These are phyloP conservation scores for Kwoniella sp. DNA, from an alignment of 768 basidiomycete genomes.

Conservation along the genomic window DNA sequence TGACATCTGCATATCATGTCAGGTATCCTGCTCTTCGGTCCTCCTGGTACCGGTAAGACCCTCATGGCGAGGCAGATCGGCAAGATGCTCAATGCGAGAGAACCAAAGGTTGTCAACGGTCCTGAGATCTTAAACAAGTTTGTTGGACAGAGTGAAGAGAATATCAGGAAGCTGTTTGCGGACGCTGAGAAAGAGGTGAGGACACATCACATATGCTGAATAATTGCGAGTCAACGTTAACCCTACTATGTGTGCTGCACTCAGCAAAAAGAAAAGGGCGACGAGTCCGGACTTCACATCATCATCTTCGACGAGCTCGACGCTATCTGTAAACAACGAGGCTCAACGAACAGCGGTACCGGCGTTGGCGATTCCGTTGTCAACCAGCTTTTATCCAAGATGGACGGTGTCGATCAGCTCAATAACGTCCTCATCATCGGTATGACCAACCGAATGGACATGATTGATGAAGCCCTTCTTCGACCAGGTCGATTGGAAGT, in stretches of 20 bases:
- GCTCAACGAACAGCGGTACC: conserved; percentile 83
- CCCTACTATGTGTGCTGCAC: too few relatives aligned
- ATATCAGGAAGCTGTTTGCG: conserved; percentile 93
- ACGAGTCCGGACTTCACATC: conserved; percentile 95
- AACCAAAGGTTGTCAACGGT: conserved; percentile 97
- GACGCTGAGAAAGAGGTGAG: conserved; percentile 95
- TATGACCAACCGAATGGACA: conserved; percentile 97
- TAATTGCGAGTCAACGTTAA: too few relatives aligned
- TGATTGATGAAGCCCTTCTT: conserved; percentile 97
- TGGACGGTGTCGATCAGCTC: conserved; percentile 98
- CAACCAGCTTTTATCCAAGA: conserved; percentile 98
- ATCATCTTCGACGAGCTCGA: conserved; percentile 99
- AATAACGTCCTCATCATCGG: conserved; percentile 99
- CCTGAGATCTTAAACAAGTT: conserved; percentile 97
- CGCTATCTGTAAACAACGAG: conserved; percentile 98
- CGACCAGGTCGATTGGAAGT: conserved; percentile 98
- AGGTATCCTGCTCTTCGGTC: conserved; percentile 93
- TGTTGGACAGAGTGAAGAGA: conserved; percentile 96
- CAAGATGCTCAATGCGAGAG: conserved; percentile 96
- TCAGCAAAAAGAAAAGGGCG: conserved; percentile 96
- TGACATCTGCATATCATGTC: not conserved
- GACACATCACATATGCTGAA: too few relatives aligned
- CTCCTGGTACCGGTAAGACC: conserved; percentile 98
- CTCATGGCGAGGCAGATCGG: conserved; percentile 97
- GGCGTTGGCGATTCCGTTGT: conserved; percentile 99